phyloP scores from a whole-genome alignment of 75 land plant species.

The Ceratopteris richardii region DNA sequence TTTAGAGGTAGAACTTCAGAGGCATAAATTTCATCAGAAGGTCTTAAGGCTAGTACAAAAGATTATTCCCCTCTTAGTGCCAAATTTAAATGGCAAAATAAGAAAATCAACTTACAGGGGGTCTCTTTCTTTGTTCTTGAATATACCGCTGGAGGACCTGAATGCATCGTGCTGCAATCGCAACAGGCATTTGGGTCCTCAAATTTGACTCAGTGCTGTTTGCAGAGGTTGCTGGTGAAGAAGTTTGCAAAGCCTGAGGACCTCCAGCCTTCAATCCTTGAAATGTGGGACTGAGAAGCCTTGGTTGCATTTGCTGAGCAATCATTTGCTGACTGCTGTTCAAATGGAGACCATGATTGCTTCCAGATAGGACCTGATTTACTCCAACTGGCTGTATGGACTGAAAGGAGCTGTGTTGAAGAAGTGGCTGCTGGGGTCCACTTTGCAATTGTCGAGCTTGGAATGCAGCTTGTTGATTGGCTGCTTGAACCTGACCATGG shows the following conservation, averaged over 20 bases:
- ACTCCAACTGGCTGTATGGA: slow-evolving; percentile 20
- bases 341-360: slow-evolving; percentile 2
- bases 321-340: slow-evolving; percentile 23
- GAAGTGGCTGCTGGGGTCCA: slow-evolving; percentile 22
- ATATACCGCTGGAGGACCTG: slow-evolving; percentile 28
- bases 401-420: slow-evolving; percentile 17
- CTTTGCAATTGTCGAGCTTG: slow-evolving; percentile 22
- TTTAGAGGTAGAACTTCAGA: no score
- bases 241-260: slow-evolving; percentile 16
- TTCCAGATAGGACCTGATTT: slow-evolving; percentile 12
- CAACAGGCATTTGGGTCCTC: slow-evolving; percentile 17
- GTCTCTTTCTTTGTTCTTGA: slow-evolving; percentile 36
- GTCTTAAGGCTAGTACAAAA: no score
- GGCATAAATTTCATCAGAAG: no score
- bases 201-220: slow-evolving; percentile 8
- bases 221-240: slow-evolving; percentile 5
- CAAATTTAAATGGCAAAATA: no score
- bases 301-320: slow-evolving; percentile 28
- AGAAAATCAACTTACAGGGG: slow-evolving; percentile 15
- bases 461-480: slow-evolving; percentile 19
- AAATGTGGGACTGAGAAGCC: slow-evolving; percentile 21
- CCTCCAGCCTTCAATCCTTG: slow-evolving; percentile 27
- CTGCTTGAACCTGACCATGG: slow-evolving; percentile 30
- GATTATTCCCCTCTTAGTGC: no score
- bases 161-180: slow-evolving; percentile 23